Base-by-base conservation (phyloP, 768 basidiomycete species). In the Naganishia friedmannii region DNA sequence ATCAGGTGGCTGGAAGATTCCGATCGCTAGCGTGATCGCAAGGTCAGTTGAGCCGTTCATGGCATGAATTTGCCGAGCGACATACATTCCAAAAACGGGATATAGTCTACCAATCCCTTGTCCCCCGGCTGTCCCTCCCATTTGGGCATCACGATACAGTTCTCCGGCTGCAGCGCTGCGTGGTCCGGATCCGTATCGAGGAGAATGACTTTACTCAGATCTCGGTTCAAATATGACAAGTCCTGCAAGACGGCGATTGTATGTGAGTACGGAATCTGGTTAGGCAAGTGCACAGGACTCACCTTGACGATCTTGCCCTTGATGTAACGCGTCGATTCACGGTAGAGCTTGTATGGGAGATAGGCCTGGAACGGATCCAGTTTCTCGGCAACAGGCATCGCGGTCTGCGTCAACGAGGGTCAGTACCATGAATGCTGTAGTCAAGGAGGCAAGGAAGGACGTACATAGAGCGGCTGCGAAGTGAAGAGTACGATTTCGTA, bases 401-500 rank as follows among this genome's bases (percentile, higher is more conserved):
- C 95, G 71, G 92, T 94, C 92, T 97, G 69, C 6, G 63, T 42
- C 42, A 21, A 2, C 7, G 10, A 26, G 69, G 63, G 39, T 56
- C 42, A 63, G 5, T 26, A 53, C 8, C 9, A 37, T 5, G 67
- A 45, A 13, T 42, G 2, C 42, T 2, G 26, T 46, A 56, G 37
- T 23, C 48, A 54, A 26, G 46, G 19, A 26, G 17, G 15, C 19
- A 28, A 28, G 23, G 37, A 3, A 23, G n/a, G 45, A 86, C 91
- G 58, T 73, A 95, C 94, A 81, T 95, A 97, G 76, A 86, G 85
- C 68, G 90, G 86, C 82, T 95, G 92, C 21, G 88, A 86, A 12
- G 94, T 98, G 83, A 98, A 99, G 66, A 99, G 84, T 39, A 98
- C 95, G 69, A 98, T 87, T 84, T 99, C 96, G 79, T 93, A 99